phyloP scores from a whole-genome alignment of 2,329 filamentous ascomycete genomes.

The Xylaria sp. region DNA sequence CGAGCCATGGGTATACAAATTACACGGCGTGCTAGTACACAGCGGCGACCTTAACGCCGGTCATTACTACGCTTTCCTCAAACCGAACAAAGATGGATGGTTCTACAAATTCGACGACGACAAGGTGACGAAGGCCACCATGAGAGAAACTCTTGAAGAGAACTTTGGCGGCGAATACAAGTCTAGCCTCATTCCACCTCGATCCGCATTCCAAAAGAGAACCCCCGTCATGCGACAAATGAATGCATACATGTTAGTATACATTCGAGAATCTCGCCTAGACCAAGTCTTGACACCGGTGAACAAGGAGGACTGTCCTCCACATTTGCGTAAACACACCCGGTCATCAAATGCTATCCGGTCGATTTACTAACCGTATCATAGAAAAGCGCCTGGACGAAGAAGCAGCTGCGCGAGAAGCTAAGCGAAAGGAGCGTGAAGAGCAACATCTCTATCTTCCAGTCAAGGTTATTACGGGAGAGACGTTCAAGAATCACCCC shows the following conservation, averaged over 20 bases:
- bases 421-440: slow-evolving; percentile 85
- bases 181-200: slow-evolving; percentile 59
- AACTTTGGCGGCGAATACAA: slow-evolving; percentile 93
- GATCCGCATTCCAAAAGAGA: slow-evolving; percentile 64
- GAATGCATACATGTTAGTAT: slow-evolving; percentile 99
- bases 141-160: slow-evolving; percentile 91
- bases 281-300: slow-evolving; percentile 84
- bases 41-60: slow-evolving; percentile 96
- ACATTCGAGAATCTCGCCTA: slow-evolving; percentile 88
- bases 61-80: slow-evolving; percentile 97
- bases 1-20: slow-evolving; percentile 89
- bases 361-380: slow-evolving; percentile 27
- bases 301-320: slow-evolving; percentile 80
- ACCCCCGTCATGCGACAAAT: slow-evolving; percentile 71
- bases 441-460: slow-evolving; percentile 94
- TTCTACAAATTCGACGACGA: slow-evolving; percentile 99
- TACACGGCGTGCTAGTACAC: slow-evolving; percentile 95
- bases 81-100: slow-evolving; percentile 89
- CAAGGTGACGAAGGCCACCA: slow-evolving; percentile 92
- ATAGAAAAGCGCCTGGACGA: slow-evolving; percentile 80
- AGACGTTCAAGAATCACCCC: slow-evolving; percentile 82
- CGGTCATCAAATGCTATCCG: slow-evolving; percentile 31
- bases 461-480: slow-evolving; percentile 82
- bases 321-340: slow-evolving; percentile 75
- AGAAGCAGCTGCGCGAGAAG: slow-evolving; percentile 80